A percentile compares a stretch with the other conserved stretches of the same genome.
These are phyloP conservation scores for Diaporthe destruens DNA, from an alignment of 2,329 filamentous ascomycete genomes.

Conservation along the genomic window DNA sequence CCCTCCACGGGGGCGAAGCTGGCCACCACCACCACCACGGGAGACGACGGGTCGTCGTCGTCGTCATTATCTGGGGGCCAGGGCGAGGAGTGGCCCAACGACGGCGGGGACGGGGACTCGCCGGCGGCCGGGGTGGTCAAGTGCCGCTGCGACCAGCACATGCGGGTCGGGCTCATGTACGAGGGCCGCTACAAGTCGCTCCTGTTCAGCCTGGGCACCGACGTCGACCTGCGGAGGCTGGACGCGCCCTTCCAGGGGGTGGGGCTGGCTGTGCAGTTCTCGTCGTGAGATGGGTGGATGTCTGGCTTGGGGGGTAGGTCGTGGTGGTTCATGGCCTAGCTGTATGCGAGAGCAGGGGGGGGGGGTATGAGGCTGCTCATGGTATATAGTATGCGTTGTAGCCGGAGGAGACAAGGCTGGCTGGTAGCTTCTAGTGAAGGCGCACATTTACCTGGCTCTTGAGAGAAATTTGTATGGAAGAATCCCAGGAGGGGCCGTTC, in stretches of 20 bases:
- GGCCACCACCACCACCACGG: background rate
- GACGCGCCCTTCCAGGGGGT: slow-evolving; percentile 83
- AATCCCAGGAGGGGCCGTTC: background rate
- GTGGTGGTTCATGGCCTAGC: background rate
- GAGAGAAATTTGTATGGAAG: background rate
- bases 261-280: slow-evolving; percentile 86
- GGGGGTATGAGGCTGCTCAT: background rate
- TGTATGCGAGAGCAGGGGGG: background rate
- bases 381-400: background rate
- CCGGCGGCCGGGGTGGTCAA: slow-evolving; percentile 79
- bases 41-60: no score
- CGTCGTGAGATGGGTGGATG: slow-evolving; percentile 66
- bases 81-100: no score
- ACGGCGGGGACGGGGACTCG: slow-evolving; percentile 43
- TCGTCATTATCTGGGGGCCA: no score
- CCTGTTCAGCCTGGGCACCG: slow-evolving; percentile 90
- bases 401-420: no score
- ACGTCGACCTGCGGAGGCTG: slow-evolving; percentile 80
- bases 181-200: slow-evolving; percentile 93
- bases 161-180: slow-evolving; percentile 89
- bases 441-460: background rate
- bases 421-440: background rate
- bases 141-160: slow-evolving; percentile 88
- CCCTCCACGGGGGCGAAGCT: slow-evolving; percentile 39
- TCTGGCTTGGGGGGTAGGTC: no score